Evolutionary conservation across 129 eudicot genomes (phyloP).

Genomic region (Pseudognaphalium luteoalbum): DNA sequence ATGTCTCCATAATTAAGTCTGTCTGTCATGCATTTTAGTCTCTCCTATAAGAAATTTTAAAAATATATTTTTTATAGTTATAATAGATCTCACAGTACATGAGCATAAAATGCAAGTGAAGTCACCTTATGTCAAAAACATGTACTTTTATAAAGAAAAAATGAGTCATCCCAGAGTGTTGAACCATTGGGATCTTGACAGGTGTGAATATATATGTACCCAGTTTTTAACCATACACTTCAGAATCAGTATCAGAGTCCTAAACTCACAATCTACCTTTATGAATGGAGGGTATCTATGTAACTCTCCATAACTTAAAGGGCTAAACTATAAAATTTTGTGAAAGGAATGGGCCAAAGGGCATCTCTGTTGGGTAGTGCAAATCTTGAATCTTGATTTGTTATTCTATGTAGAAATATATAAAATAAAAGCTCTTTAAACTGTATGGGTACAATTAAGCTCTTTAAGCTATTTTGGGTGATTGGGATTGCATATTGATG

Average conservation of each 20-base stretch:
- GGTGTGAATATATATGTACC: conserved; percentile 15
- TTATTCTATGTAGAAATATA: background rate
- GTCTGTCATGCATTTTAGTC: conserved; percentile 21
- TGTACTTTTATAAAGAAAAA: conserved; percentile 8
- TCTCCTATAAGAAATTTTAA: background rate
- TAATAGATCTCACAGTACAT: conserved; percentile 14
- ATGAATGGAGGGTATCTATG: conserved; percentile 1
- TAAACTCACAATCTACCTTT: conserved; percentile 13
- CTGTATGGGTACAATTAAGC: background rate
- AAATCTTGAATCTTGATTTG: conserved; percentile 27
- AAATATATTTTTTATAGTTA: background rate
- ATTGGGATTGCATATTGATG: background rate
- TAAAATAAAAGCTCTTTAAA: no score
- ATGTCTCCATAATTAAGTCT: conserved; percentile 19
- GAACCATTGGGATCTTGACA: conserved; percentile 31
- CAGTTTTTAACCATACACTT: background rate
- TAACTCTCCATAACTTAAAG: background rate
- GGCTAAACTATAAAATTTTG: conserved; percentile 5
- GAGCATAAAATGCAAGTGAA: conserved; percentile 10
- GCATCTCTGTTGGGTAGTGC: conserved; percentile 6
- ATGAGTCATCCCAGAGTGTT: background rate
- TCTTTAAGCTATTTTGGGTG: background rate
- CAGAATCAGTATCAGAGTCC: background rate
- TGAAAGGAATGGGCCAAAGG: conserved; percentile 21
- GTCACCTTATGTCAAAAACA: conserved; percentile 12